phyloP scores from a whole-genome alignment of 2,329 filamentous ascomycete species.

The Aureobasidium uvarum region DNA sequence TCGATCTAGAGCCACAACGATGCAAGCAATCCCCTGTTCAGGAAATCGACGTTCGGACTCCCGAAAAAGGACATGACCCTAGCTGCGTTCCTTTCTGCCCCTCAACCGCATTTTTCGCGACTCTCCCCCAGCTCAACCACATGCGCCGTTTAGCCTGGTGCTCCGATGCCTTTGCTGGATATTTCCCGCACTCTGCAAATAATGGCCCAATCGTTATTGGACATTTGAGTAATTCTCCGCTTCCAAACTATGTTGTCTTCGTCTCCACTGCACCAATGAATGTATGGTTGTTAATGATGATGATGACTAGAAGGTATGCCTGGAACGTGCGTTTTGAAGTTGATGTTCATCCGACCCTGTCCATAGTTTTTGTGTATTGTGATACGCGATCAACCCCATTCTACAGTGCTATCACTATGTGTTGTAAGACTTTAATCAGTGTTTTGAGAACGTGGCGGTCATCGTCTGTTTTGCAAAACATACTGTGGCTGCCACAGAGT shows the following conservation, averaged over 20 bases:
- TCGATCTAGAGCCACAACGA: not conserved
- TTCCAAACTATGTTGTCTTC: not conserved
- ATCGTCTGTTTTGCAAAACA: not conserved
- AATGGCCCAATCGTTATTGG: not conserved
- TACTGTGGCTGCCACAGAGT: not conserved
- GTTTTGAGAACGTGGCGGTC: too few relatives aligned
- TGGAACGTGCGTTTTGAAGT: not conserved
- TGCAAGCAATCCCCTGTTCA: not conserved
- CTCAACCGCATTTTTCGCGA: slow-evolving; percentile 4
- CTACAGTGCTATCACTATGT: too few relatives aligned
- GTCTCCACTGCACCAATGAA: not conserved
- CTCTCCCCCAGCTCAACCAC: not conserved
- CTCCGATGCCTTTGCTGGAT: not conserved
- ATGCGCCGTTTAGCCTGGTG: not conserved
- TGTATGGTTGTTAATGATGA: not conserved
- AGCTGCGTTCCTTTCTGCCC: not conserved
- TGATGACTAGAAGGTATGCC: not conserved
- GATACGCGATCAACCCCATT: not conserved
- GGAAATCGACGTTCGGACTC: not conserved
- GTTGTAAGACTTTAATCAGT: not conserved
- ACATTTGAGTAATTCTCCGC: not conserved
- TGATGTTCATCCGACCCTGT: not conserved
- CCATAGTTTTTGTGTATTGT: not conserved
- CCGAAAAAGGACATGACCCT: not conserved
- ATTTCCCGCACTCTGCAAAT: not conserved